Evolutionary conservation across 2,329 filamentous ascomycete species (phyloP).

Genomic region (Gnomoniopsis smithogilvyi): DNA sequence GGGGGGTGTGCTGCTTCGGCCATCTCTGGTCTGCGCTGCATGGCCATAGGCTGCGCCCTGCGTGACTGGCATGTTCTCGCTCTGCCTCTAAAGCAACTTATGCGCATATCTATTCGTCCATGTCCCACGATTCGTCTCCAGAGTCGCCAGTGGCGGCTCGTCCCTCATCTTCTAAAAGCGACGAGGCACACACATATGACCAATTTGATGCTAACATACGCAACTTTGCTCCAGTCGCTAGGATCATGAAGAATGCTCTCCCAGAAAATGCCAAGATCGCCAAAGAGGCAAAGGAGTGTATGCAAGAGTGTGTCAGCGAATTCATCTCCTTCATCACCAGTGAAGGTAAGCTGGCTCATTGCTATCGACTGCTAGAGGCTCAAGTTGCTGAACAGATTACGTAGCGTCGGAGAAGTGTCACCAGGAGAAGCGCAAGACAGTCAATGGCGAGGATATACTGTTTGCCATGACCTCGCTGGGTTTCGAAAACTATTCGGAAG

Average conservation of each 20-base stretch:
- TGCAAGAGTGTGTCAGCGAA: conserved; percentile 99
- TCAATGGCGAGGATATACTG: conserved; percentile 97
- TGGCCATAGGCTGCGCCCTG: conserved; percentile 24
- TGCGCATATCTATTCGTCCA: conserved; percentile 38
- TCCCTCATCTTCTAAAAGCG: conserved; percentile 36
- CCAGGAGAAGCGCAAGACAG: conserved; percentile 98
- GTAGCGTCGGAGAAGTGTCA: conserved; percentile 98
- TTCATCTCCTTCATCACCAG: conserved; percentile 99
- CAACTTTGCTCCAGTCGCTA: conserved; percentile 92
- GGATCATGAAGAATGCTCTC: conserved; percentile 97
- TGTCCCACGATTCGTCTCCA: conserved; percentile 58
- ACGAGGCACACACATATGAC: conserved; percentile 41
- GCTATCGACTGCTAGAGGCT: background rate
- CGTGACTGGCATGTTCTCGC: conserved; percentile 47
- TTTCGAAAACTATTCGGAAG: conserved; percentile 98
- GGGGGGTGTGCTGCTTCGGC: conserved; percentile 25
- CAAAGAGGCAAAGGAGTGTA: conserved; percentile 98
- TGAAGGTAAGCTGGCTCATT: conserved; percentile 66
- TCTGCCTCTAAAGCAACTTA: conserved; percentile 36
- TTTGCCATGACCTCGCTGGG: conserved; percentile 99
- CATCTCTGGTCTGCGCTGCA: conserved; percentile 28
- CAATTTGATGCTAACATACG: conserved; percentile 86
- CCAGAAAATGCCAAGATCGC: conserved; percentile 99
- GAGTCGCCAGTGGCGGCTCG: conserved; percentile 47
- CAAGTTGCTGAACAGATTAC: conserved; percentile 24